A percentile compares a stretch with the other conserved stretches of the same genome.
These are phyloP conservation scores for Speleostelium caveatum DNA, from an alignment of 78 protist species.

Conservation along the genomic window DNA sequence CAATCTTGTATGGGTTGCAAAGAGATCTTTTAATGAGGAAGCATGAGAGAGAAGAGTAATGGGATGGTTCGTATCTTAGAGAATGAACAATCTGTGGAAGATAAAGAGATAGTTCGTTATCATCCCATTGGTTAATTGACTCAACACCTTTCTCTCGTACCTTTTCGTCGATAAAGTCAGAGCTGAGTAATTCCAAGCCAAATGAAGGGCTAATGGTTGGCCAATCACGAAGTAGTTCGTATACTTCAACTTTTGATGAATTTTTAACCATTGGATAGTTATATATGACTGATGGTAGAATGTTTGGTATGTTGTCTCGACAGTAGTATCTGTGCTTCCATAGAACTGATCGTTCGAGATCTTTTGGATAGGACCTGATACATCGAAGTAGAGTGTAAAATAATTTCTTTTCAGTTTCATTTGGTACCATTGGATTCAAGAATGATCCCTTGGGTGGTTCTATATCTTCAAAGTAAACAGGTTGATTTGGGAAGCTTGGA, in stretches of 20 bases:
- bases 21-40: conserved; percentile 47
- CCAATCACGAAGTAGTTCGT: conserved; percentile 29
- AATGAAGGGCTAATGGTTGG: conserved; percentile 20
- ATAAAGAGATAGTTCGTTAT: conserved; percentile 22
- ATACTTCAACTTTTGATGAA: not conserved
- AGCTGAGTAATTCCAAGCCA: conserved; percentile 42
- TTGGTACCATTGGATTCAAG: not conserved
- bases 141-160: conserved; percentile 47
- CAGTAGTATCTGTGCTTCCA: conserved; percentile 44
- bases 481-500: not conserved
- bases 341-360: conserved; percentile 1
- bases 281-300: conserved; percentile 42
- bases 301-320: conserved; percentile 17
- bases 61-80: conserved; percentile 31
- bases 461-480: conserved; percentile 28
- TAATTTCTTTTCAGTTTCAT: not conserved
- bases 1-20: conserved; percentile 69
- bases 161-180: conserved; percentile 41
- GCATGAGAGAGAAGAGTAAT: conserved; percentile 23
- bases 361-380: conserved; percentile 1
- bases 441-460: not conserved
- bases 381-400: not conserved
- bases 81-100: conserved; percentile 55
- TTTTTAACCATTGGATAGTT: not conserved
- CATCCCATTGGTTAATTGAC: conserved; percentile 66